These are phyloP conservation scores for Clonostachys sp. DNA, from an alignment of 2,329 filamentous ascomycete species.

Conservation along the genomic window DNA sequence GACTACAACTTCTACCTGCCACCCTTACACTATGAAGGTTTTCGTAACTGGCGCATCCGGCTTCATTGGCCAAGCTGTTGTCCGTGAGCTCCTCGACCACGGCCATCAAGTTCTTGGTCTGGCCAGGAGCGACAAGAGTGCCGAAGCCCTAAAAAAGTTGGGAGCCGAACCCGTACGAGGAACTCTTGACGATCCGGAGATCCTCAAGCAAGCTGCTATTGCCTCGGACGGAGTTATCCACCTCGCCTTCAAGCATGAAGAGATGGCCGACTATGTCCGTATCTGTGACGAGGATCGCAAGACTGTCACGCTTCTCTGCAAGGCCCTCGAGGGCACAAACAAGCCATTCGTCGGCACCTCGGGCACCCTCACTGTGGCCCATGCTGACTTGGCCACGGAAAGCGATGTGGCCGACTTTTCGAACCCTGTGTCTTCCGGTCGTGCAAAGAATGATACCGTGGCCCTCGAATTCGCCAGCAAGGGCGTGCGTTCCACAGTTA, in stretches of 20 bases:
- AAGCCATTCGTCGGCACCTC: conserved; percentile 27
- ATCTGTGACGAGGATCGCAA: conserved; percentile 17
- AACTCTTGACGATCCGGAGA: conserved; percentile 23
- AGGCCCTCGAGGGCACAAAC: conserved; percentile 18
- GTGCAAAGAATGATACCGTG: too few species aligned
- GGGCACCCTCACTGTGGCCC: conserved; percentile 21
- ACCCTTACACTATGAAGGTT: too few species aligned
- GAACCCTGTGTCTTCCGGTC: too few species aligned
- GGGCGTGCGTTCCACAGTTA: too few species aligned
- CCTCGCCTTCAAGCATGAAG: conserved; percentile 30
- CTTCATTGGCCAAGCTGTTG: too few species aligned
- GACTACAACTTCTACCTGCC: too few species aligned
- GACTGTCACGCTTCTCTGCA: conserved; percentile 27
- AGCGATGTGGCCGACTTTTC: too few species aligned
- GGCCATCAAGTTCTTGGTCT: too few species aligned
- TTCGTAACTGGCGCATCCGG: too few species aligned
- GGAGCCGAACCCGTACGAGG: conserved; percentile 26
- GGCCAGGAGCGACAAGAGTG: too few species aligned
- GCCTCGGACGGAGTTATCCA: conserved; percentile 30
- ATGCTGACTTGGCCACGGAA: conserved; percentile 19
- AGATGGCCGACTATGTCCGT: conserved; percentile 19
- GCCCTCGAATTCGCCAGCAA: too few species aligned
- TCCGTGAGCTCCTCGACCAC: too few species aligned
- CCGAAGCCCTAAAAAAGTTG: conserved; percentile 1
- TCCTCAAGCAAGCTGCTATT: conserved; percentile 21